Evolutionary conservation across 2,329 filamentous ascomycete species (phyloP), one percentile per base, ranked within the genome.

Genomic region (Thielaviopsis populi): DNA sequence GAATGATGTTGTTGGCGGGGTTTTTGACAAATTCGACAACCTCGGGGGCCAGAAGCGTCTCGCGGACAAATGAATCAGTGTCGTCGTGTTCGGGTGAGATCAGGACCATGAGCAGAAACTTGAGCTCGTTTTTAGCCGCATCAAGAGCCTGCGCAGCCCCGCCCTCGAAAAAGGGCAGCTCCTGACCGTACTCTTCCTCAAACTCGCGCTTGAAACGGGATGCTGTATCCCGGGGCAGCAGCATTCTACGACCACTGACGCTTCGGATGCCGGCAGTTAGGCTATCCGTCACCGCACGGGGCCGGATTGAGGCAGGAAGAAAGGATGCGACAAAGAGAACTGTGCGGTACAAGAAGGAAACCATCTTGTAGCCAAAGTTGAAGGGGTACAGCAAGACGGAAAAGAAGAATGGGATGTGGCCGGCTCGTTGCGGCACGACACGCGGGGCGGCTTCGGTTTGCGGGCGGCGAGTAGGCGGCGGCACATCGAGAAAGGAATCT

Each of bases 21-120:
- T 92, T 82, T 68, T 84, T 86, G 69, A 97, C 74, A 70, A 90
- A 95, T 5, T 79, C 76, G 11, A 85, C 79, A 2, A 96, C 85
- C 53, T 91, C 86, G 0, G 83, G 81, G 1, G 86, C 81, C 7
- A 96, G 80, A 0, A 99, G 80, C 0, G 91, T 96, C 30, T 95
- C 86, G 48, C 83, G 83, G 66, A 91, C 83, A 75, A 95, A 99
- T 0, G 81, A 79, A 24, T 84, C 80, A 0, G 89, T 97, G 69
- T 97, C 91, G 71, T 99, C 94, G 73, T 99, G 92, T 74, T 97
- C 94, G 0, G 91, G 90, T 0, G 91, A 95, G 62, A 96, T 76
- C 17, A 99, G 80, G 4, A 97, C 77, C 17, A 96, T 86, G n/a
- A 97, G 75, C 15, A 99, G 78, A 71, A 95, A 96, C 72, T 95